Evolutionary conservation across 179 eudicot species (phyloP).

Genomic region (Heliamphora pulchella): DNA sequence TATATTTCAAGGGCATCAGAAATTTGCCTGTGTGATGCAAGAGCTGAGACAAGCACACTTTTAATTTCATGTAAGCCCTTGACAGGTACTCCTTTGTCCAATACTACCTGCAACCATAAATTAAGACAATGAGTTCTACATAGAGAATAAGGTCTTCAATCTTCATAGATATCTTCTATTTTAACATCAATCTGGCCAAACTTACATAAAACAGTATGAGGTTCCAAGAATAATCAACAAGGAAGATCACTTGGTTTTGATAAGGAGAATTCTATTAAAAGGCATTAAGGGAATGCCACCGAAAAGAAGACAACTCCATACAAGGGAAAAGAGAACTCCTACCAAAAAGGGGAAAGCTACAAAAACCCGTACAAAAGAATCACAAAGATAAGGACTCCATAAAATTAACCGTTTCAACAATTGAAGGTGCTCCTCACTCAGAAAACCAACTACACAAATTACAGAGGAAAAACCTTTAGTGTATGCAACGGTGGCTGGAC

Average conservation of each 20-base stretch:
- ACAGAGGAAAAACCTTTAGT: too few relatives aligned
- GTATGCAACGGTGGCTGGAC: too few relatives aligned
- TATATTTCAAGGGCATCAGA: conserved; percentile 57
- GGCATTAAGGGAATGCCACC: too few relatives aligned
- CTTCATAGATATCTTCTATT: neutral
- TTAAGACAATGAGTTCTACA: neutral
- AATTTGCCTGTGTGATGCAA: conserved; percentile 57
- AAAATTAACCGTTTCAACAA: too few relatives aligned
- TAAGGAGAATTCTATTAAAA: too few relatives aligned
- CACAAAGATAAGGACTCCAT: too few relatives aligned
- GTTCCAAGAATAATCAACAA: neutral
- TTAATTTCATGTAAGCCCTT: conserved; percentile 54
- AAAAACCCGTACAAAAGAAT: too few relatives aligned
- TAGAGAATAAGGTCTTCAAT: neutral
- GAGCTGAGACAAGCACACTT: conserved; percentile 66
- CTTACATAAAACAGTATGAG: neutral
- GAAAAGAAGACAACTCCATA: too few relatives aligned
- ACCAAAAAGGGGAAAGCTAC: too few relatives aligned
- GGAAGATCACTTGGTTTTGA: neutral
- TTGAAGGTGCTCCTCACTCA: too few relatives aligned
- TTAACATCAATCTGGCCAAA: neutral
- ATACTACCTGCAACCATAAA: conserved; percentile 43
- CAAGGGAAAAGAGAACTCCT: too few relatives aligned
- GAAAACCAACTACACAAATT: too few relatives aligned
- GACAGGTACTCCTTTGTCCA: conserved; percentile 37